A percentile compares a stretch with the other conserved stretches of the same genome.
These are phyloP conservation scores for Cladophialophora chaetospira DNA, from an alignment of 2,329 filamentous ascomycete species.

Conservation along the genomic window DNA sequence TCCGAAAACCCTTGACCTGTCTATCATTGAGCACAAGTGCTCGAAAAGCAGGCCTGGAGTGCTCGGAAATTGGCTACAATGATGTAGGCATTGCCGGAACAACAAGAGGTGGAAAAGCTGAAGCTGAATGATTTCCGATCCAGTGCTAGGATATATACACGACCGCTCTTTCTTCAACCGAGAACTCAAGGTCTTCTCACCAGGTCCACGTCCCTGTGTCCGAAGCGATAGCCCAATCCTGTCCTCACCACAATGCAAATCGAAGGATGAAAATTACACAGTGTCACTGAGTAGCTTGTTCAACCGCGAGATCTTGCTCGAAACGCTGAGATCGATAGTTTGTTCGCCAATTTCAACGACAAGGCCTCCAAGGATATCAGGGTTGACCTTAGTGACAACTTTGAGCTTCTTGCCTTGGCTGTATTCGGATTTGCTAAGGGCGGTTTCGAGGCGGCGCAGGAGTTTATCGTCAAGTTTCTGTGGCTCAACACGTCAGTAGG, in stretches of 20 bases:
- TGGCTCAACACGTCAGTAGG: background rate
- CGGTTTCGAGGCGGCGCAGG: constrained; percentile 79
- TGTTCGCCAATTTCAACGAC: constrained; percentile 96
- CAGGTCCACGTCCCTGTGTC: no score
- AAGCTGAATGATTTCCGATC: background rate
- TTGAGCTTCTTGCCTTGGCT: constrained; percentile 96
- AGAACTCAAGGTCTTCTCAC: background rate
- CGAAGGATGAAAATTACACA: constrained; percentile 65
- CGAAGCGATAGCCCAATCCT: background rate
- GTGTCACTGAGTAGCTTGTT: constrained; percentile 98
- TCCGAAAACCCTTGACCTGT: no score
- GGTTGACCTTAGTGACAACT: constrained; percentile 92
- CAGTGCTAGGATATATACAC: constrained; percentile 3
- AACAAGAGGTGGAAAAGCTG: background rate
- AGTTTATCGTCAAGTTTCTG: constrained; percentile 86
- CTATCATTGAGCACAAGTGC: no score
- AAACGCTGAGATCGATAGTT: constrained; percentile 96
- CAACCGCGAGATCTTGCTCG: constrained; percentile 92
- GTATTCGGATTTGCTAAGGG: constrained; percentile 86
- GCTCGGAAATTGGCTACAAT: background rate
- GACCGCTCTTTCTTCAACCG: background rate
- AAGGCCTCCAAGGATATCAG: constrained; percentile 90
- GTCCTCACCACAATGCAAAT: background rate
- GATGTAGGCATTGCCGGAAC: no score
- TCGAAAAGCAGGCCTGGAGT: background rate